A percentile compares a stretch with the other conserved stretches of the same genome.
Evolutionary conservation across 2,329 filamentous ascomycete species (phyloP).

Genomic region (Penicillium expansum): DNA sequence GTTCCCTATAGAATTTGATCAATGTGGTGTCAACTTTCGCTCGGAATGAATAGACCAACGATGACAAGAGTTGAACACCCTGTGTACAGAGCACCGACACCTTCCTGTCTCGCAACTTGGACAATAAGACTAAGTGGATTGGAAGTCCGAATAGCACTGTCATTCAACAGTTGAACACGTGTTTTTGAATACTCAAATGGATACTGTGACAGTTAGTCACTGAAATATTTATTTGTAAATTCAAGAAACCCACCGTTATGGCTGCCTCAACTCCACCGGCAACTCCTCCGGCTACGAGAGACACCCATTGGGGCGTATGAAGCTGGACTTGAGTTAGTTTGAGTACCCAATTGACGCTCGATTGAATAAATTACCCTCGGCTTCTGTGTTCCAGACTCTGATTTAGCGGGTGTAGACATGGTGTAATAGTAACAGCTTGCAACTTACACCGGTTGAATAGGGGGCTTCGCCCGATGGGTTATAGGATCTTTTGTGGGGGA

Average conservation of each 20-base stretch:
- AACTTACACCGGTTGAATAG: not conserved
- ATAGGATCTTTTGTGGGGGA: not conserved
- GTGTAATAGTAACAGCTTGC: not conserved
- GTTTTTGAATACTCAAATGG: constrained; percentile 66
- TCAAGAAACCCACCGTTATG: constrained; percentile 41
- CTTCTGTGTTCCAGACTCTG: not conserved
- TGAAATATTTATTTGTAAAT: no score
- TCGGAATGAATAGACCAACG: constrained; percentile 3
- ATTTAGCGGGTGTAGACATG: not conserved
- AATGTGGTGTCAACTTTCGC: not conserved
- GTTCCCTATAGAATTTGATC: not conserved
- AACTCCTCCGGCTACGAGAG: constrained; percentile 51
- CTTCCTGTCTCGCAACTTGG: constrained; percentile 56
- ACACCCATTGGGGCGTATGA: constrained; percentile 42
- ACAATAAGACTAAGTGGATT: constrained; percentile 46
- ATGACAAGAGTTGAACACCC: constrained; percentile 61
- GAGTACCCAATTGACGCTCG: not conserved
- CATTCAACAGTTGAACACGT: constrained; percentile 16
- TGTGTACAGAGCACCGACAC: constrained; percentile 59
- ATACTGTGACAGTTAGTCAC: constrained; percentile 44
- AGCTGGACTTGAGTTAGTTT: constrained; percentile 4
- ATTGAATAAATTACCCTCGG: not conserved
- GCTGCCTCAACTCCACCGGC: constrained; percentile 55
- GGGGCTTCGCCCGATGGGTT: not conserved
- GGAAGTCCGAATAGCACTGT: constrained; percentile 2